Base-by-base conservation (phyloP, 257 asterid species). In the Ehretia macrophylla region DNA sequence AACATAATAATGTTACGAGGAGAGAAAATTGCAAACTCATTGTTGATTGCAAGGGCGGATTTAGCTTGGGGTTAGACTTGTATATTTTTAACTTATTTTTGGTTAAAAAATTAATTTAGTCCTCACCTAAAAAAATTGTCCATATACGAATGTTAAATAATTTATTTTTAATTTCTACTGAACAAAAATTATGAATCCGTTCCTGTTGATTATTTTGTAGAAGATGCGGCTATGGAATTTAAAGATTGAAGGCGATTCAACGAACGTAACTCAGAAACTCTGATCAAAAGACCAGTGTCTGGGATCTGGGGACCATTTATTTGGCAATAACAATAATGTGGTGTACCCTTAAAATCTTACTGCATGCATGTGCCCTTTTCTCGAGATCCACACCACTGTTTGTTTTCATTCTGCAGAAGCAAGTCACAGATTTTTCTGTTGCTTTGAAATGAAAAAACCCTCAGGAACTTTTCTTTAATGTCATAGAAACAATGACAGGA, bases 301-400 rank as follows among this genome's bases (percentile, higher is more conserved):
- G 66, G 81, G 82, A 80, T 77, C 68, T 54, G 58, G 77, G 86
- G 90, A 83, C 86, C 86, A 80, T 80, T 75, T 38, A 72, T n/a
- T 46, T 70, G 73, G 12, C 12, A 42, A 42, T 42, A 38, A 38
- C 6, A 38, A 38, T 38, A 38, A 38, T 38, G 11, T 38, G 6
- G 11, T 38, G 11, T 5, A 6, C 8, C 12, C 8, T 42, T 48
- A 52, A 47, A 27, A 3, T 77, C 76, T 60, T 63, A 64, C 78
- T 74, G 63, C 72, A 39, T 56, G 35, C 35, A 27, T 27, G 35
- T 48, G 62, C 23, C 67, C 23, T 6, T 27, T 27, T 68, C 81
- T 75, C 65, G 81, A 68, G 69, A 67, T 67, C 69, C 74, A 54
- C 75, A 65, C 63, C 70, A 51, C 78, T 68, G 62, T 67, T 66